Evolutionary conservation across 2,329 filamentous ascomycete species (phyloP).

Genomic region (Epichloe gansuensis): DNA sequence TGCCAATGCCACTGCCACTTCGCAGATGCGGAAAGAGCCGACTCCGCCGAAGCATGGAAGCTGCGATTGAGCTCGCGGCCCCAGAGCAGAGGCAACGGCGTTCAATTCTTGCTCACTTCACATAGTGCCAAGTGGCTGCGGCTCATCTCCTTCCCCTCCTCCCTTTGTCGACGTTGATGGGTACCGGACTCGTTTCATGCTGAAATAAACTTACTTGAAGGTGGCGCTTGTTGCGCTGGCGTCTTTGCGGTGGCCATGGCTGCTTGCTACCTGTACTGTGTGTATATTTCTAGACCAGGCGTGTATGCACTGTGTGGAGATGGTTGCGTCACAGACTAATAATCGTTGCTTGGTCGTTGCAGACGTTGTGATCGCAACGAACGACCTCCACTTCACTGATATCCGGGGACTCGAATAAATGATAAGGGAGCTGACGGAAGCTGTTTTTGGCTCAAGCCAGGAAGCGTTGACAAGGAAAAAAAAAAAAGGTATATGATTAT

Average conservation of each 20-base stretch:
- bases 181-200: neutral
- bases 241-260: slow-evolving; percentile 6
- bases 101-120: neutral
- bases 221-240: slow-evolving; percentile 5
- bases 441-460: too few relatives aligned
- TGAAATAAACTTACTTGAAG: slow-evolving; percentile 5
- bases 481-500: too few relatives aligned
- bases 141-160: neutral
- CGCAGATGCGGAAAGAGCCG: neutral
- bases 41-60: too few relatives aligned
- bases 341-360: neutral
- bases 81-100: neutral
- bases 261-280: neutral
- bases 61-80: neutral
- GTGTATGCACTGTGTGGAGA: neutral
- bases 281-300: too few relatives aligned
- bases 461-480: too few relatives aligned
- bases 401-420: too few relatives aligned
- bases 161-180: too few relatives aligned
- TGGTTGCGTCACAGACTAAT: neutral
- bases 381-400: too few relatives aligned
- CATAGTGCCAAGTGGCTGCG: neutral
- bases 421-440: too few relatives aligned
- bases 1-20: neutral
- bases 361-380: neutral